A percentile compares a stretch with the other conserved stretches of the same genome.
Evolutionary conservation across 208 protist genomes (phyloP).

Genomic region (Perkinsela sp.): DNA sequence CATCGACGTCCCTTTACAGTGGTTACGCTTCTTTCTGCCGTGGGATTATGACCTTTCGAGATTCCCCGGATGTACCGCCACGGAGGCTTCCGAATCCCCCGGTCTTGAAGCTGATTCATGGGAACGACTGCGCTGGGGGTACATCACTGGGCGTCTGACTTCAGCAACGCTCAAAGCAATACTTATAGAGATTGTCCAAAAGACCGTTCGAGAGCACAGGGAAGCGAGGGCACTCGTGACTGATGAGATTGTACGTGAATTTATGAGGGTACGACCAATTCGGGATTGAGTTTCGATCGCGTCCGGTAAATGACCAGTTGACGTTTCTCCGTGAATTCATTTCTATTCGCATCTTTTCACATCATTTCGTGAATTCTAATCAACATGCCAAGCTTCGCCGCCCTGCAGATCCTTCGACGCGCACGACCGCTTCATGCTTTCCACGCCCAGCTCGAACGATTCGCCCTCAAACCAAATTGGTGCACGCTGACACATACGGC

Average conservation of each 20-base stretch:
- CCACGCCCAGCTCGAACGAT: no score
- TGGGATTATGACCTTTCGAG: conserved; percentile 69
- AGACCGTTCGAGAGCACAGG: conserved; percentile 63
- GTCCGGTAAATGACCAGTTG: no score
- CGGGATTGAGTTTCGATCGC: no score
- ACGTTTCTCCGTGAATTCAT: no score
- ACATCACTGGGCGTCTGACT: conserved; percentile 76
- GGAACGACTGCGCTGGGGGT: conserved; percentile 34
- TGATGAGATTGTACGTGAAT: conserved; percentile 39
- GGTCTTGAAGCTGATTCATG: background rate
- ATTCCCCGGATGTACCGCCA: conserved; percentile 14
- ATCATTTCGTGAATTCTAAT: no score
- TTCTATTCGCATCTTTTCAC: no score
- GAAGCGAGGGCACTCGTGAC: conserved; percentile 50
- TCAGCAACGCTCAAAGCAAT: conserved; percentile 84
- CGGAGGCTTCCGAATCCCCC: background rate
- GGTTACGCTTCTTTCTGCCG: conserved; percentile 90
- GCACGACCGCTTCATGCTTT: no score
- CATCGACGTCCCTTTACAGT: conserved; percentile 84
- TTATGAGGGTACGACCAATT: conserved; percentile 4
- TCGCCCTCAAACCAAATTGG: no score
- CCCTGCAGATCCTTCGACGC: no score
- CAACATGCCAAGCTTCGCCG: no score
- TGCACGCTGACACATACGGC: no score
- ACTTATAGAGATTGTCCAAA: conserved; percentile 59